These are phyloP conservation scores for Triangularia verruculosa DNA, from an alignment of 2,329 filamentous ascomycete genomes.

Conservation along the genomic window DNA sequence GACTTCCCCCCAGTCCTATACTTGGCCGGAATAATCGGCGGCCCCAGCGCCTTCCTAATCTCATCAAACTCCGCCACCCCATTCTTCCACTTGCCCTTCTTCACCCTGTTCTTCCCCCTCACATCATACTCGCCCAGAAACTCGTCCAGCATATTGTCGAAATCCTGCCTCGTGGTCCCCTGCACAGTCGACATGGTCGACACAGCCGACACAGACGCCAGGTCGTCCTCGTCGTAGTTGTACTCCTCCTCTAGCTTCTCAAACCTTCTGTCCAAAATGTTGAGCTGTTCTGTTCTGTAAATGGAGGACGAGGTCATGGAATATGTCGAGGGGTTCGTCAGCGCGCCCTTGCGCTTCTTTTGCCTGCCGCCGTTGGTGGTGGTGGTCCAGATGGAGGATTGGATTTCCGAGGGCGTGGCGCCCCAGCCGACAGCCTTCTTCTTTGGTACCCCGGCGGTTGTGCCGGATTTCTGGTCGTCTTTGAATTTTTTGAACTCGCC, in stretches of 20 bases:
- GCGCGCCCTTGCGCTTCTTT: conserved; percentile 94
- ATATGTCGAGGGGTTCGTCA: conserved; percentile 84
- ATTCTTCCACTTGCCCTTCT: conserved; percentile 75
- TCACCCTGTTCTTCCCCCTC: conserved; percentile 69
- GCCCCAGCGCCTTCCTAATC: conserved; percentile 75
- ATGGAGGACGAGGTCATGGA: conserved; percentile 99
- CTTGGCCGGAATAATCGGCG: conserved; percentile 56
- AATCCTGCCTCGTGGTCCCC: conserved; percentile 70
- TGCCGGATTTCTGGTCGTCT: conserved; percentile 62
- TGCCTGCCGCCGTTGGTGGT: conserved; percentile 75
- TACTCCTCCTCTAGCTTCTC: conserved; percentile 85
- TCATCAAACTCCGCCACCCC: conserved; percentile 90
- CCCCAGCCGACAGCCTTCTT: conserved; percentile 33
- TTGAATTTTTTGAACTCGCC: conserved; percentile 94
- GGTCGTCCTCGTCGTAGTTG: conserved; percentile 45
- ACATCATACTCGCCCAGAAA: conserved; percentile 76
- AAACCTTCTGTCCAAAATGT: conserved; percentile 83
- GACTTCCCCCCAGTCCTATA: conserved; percentile 10
- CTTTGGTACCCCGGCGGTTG: conserved; percentile 32
- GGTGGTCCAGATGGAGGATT: conserved; percentile 69
- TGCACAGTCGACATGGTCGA: conserved; percentile 69
- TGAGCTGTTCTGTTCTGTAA: conserved; percentile 80
- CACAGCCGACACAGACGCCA: conserved; percentile 57
- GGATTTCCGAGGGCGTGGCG: conserved; percentile 59
- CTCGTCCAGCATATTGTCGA: conserved; percentile 88